These are phyloP conservation scores for Vitis rupestris DNA, from an alignment of 164 flowering plant species.

Conservation along the genomic window DNA sequence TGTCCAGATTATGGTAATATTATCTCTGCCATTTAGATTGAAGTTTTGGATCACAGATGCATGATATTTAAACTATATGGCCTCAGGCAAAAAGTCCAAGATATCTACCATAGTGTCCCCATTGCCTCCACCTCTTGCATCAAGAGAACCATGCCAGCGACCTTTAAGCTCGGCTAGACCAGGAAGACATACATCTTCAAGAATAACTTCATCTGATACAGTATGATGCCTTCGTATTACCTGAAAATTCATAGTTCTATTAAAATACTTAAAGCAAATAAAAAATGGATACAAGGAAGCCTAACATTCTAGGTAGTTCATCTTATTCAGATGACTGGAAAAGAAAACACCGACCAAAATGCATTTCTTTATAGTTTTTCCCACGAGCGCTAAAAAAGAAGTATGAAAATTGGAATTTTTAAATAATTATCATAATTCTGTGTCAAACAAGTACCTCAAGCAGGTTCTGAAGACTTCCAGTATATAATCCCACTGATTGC, in stretches of 20 bases:
- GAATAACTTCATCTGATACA: conserved; percentile 68
- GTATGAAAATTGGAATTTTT: neutral
- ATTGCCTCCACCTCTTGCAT: conserved; percentile 99
- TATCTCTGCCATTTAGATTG: neutral
- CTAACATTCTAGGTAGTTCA: neutral
- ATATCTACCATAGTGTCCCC: conserved; percentile 84
- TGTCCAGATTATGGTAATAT: neutral
- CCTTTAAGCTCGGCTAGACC: conserved; percentile 94
- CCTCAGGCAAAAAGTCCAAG: neutral
- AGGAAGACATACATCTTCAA: conserved; percentile 85
- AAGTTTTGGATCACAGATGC: neutral
- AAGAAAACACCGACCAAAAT: neutral
- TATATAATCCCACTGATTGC: conserved; percentile 71
- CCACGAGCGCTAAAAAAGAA: neutral
- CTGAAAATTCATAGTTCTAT: conserved; percentile 34
- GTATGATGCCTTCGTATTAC: conserved; percentile 54
- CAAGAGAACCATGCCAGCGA: conserved; percentile 91
- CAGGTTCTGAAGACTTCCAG: conserved; percentile 67
- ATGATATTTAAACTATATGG: neutral
- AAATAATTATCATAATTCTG: neutral
- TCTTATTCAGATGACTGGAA: neutral
- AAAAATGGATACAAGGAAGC: conserved; percentile 1
- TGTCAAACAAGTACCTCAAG: conserved; percentile 60
- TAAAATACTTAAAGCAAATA: neutral
- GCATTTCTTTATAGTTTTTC: neutral